Percentiles rank a stretch among this genome's conserved stretches.
These are phyloP conservation scores for Barnettozyma sucrosica DNA, from an alignment of 805 yeast genomes.

Conservation along the genomic window DNA sequence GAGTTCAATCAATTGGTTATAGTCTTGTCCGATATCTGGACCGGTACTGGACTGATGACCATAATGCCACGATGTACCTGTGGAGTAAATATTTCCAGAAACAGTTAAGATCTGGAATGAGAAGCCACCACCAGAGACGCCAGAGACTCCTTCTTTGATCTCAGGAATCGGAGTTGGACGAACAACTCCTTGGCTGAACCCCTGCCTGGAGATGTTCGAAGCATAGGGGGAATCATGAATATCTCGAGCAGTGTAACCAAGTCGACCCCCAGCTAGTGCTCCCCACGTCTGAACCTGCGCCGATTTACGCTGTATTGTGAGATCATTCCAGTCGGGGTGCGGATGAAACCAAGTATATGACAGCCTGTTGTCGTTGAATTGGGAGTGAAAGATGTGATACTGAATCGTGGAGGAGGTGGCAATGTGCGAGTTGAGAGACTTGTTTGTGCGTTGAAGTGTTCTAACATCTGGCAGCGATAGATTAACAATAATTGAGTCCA, in stretches of 20 bases:
- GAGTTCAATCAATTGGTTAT: slow-evolving; percentile 16
- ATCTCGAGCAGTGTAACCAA: slow-evolving; percentile 36
- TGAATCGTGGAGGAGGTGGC: slow-evolving; percentile 38
- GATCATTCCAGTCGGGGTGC: slow-evolving; percentile 38
- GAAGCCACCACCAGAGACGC: slow-evolving; percentile 60
- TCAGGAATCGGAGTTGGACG: slow-evolving; percentile 34
- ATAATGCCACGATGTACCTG: slow-evolving; percentile 42
- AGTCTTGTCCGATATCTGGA: slow-evolving; percentile 31
- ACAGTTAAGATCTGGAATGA: slow-evolving; percentile 53
- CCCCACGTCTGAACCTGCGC: slow-evolving; percentile 51
- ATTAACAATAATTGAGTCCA: not conserved
- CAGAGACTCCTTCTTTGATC: slow-evolving; percentile 35
- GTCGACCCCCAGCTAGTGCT: slow-evolving; percentile 34
- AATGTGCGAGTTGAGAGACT: slow-evolving; percentile 30
- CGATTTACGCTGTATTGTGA: slow-evolving; percentile 35
- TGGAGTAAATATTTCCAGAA: slow-evolving; percentile 48
- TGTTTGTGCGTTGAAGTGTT: slow-evolving; percentile 35
- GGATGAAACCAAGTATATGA: slow-evolving; percentile 34
- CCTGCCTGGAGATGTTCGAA: slow-evolving; percentile 19
- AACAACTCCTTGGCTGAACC: slow-evolving; percentile 28
- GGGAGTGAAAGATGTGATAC: slow-evolving; percentile 37
- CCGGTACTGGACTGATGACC: slow-evolving; percentile 36
- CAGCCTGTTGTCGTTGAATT: slow-evolving; percentile 40
- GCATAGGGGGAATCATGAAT: not conserved
- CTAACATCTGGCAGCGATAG: slow-evolving; percentile 27